Conservation (phyloP, 768 basidiomycete genomes). For the Suillus subluteus region DNA sequence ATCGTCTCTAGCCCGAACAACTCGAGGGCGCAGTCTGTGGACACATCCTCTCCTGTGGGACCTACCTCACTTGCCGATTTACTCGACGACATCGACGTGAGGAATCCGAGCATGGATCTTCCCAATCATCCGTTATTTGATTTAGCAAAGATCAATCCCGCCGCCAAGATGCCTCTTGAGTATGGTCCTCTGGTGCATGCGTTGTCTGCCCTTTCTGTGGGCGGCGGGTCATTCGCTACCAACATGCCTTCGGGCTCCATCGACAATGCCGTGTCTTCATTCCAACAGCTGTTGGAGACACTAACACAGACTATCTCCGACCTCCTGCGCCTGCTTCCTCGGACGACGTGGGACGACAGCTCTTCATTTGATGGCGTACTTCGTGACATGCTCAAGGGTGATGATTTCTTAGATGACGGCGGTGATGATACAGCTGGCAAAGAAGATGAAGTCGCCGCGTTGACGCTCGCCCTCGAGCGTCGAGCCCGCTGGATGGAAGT, state of each 20-base stretch:
- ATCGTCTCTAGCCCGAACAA: constrained; percentile 53
- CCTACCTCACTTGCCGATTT: constrained; percentile 60
- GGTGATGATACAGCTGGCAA: constrained; percentile 65
- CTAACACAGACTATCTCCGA: constrained; percentile 91
- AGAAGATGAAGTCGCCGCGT: constrained; percentile 83
- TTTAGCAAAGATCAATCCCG: constrained; percentile 65
- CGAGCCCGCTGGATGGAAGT: constrained; percentile 96
- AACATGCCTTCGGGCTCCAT: constrained; percentile 88
- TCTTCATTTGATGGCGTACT: constrained; percentile 87
- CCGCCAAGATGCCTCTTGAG: constrained; percentile 80
- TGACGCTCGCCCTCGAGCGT: constrained; percentile 82
- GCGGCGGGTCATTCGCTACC: constrained; percentile 77
- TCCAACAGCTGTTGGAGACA: constrained; percentile 87
- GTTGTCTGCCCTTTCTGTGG: constrained; percentile 82
- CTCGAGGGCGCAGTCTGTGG: constrained; percentile 65
- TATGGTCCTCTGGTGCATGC: constrained; percentile 88
- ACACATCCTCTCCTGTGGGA: constrained; percentile 47
- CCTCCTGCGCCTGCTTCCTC: constrained; percentile 79
- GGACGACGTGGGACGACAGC: constrained; percentile 89
- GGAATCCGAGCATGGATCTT: constrained; percentile 66
- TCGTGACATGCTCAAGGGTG: constrained; percentile 86
- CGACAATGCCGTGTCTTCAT: constrained; percentile 87
- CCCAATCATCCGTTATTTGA: constrained; percentile 79
- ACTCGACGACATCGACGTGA: constrained; percentile 67
- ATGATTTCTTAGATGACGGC: constrained; percentile 81